Conservation (phyloP, 2,329 filamentous ascomycete genomes). For the Diaporthe caulivora region DNA sequence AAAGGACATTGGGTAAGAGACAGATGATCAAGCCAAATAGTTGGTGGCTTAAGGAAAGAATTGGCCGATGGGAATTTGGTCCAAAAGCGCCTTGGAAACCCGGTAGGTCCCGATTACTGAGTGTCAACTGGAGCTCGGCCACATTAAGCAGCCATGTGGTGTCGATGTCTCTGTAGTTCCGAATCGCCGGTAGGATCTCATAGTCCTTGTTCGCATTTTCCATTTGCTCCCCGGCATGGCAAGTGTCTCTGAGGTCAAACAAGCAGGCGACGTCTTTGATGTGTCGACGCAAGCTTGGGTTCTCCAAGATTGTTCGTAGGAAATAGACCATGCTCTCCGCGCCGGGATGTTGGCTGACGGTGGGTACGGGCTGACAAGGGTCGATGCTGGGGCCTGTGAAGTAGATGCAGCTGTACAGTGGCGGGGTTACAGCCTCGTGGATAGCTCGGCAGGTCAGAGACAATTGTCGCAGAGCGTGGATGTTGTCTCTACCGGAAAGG, state of each 20-base stretch:
- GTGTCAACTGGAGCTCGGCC: no score
- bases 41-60: neutral
- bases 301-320: neutral
- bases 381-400: neutral
- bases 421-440: neutral
- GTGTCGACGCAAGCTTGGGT: neutral
- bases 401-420: neutral
- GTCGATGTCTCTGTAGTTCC: neutral
- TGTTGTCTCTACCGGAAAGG: neutral
- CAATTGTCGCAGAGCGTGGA: neutral
- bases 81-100: neutral
- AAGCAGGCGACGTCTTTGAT: neutral
- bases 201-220: neutral
- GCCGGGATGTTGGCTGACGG: neutral
- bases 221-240: neutral
- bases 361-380: rapidly evolving
- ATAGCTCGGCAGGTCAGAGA: neutral
- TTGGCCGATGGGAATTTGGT: neutral
- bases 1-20: neutral
- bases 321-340: neutral
- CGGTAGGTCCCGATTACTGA: no score
- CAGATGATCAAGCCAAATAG: neutral
- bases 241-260: neutral
- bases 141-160: rapidly evolving
- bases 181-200: neutral